Evolutionary conservation across 2,329 filamentous ascomycete species (phyloP), one percentile per base, ranked within the genome.

Genomic region (Rutstroemia sp.): DNA sequence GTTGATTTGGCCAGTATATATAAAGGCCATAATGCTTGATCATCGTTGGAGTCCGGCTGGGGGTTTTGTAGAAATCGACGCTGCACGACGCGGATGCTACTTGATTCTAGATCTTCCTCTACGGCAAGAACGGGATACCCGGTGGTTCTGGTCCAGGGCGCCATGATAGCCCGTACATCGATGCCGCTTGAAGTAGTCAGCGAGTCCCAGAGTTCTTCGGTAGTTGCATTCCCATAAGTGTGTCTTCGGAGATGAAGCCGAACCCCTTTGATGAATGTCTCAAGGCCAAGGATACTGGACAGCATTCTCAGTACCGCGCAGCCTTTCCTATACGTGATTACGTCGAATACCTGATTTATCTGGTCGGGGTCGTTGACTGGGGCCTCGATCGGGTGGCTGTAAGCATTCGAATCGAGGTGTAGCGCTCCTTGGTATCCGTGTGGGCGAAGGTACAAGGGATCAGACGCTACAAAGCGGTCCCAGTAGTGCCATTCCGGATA

Each of bases 241-340:
- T 88, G 84, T 71, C 84, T 84, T 73, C 83, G 84, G 61, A 89
- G 76, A 68, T 88, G 88, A 51, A 77, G 74, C 34, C 82, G 76
- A 53, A 89, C 79, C 62, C 86, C 85, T 69, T 87, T 80, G 70
- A 88, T 78, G 74, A 89, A 89, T 23, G 77, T 75, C 37, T 87
- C 82, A 65, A 86, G 83, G 17, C 85, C 85, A 38, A 88, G 72
- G 60, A 87, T 84, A 65, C 84, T 84, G 23, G 84, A 86, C 59
- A 88, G 82, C 86, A 88, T 89, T 65, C 84, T 80, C 51, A 89
- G 73, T 21, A 88, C 82, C 59, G 82, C 84, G 16, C 83, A 87
- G 14, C 85, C 86, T 72, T 89, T 89, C 39, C 81, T 82, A 71
- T 89, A 88, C 3, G 84, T 87, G 57, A 88, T 89, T 42, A 81